Percentiles rank a stretch among this genome's conserved stretches.
phyloP scores from a whole-genome alignment of 2,329 filamentous ascomycete species.

The Dothideomycetes sp. region DNA sequence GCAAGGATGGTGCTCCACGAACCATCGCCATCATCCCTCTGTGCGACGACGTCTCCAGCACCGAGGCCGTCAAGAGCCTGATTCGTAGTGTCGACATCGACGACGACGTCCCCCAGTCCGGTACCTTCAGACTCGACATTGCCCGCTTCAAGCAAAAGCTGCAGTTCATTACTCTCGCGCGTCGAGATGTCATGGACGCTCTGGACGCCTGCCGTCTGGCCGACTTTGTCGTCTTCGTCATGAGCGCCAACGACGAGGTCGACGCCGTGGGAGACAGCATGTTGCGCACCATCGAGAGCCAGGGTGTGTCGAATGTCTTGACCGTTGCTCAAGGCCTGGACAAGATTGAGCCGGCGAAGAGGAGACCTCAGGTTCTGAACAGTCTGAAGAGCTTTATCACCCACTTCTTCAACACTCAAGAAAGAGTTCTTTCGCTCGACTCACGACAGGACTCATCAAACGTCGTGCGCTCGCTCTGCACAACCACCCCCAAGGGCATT shows the following conservation, averaged over 20 bases:
- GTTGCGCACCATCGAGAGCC: constrained; percentile 76
- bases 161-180: constrained; percentile 67
- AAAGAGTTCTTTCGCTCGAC: constrained; percentile 83
- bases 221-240: constrained; percentile 79
- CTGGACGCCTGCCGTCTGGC: constrained; percentile 79
- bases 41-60: constrained; percentile 58
- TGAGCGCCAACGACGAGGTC: constrained; percentile 74
- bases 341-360: constrained; percentile 67
- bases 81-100: constrained; percentile 74
- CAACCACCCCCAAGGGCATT: constrained; percentile 84
- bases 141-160: constrained; percentile 93
- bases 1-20: constrained; percentile 73
- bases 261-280: constrained; percentile 78
- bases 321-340: constrained; percentile 66
- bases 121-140: constrained; percentile 51
- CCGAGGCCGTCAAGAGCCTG: constrained; percentile 56
- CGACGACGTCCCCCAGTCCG: constrained; percentile 47
- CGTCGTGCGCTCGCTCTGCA: constrained; percentile 82
- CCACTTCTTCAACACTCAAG: constrained; percentile 86
- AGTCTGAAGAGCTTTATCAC: constrained; percentile 88
- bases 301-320: constrained; percentile 88
- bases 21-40: constrained; percentile 83
- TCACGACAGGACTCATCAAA: constrained; percentile 85
- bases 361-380: constrained; percentile 60
- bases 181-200: constrained; percentile 62